These are phyloP conservation scores for Phaseolus lunatus DNA, from an alignment of 306 rosid genomes.

Conservation along the genomic window DNA sequence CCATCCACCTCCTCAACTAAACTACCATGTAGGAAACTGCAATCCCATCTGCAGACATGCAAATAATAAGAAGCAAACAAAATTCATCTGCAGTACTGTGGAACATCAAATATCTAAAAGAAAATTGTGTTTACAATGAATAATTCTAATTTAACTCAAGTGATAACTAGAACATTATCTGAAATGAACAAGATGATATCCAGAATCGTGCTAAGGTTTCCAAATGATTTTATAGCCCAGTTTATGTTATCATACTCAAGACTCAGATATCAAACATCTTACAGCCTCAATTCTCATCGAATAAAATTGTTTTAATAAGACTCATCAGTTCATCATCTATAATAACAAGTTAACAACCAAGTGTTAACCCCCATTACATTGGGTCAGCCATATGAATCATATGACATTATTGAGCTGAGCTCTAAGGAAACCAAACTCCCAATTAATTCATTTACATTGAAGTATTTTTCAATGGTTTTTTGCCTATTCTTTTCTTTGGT, in stretches of 20 bases:
- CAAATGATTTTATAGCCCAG: not conserved
- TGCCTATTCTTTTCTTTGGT: not conserved
- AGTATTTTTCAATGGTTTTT: conserved; percentile 8
- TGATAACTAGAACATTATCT: not conserved
- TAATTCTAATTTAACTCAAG: conserved; percentile 10
- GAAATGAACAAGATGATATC: not conserved
- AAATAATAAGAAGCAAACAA: conserved; percentile 34
- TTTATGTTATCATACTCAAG: conserved; percentile 17
- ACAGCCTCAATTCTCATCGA: not conserved
- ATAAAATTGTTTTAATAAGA: not conserved
- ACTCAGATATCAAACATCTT: not conserved
- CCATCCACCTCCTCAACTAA: conserved; percentile 99
- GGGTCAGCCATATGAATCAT: not conserved
- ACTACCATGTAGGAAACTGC: conserved; percentile 91
- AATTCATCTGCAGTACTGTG: conserved; percentile 10
- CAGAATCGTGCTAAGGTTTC: conserved; percentile 19
- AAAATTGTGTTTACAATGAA: not conserved
- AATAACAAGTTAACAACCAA: not conserved
- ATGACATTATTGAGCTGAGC: not conserved
- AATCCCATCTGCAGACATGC: conserved; percentile 87
- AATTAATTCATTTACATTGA: conserved; percentile 4
- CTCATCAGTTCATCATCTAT: not conserved
- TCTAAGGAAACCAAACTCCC: conserved; percentile 13
- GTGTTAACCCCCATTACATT: not conserved
- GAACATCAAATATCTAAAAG: conserved; percentile 7